Conservation (phyloP, 2,329 filamentous ascomycete genomes). For the Colletotrichum chrysophilum region DNA sequence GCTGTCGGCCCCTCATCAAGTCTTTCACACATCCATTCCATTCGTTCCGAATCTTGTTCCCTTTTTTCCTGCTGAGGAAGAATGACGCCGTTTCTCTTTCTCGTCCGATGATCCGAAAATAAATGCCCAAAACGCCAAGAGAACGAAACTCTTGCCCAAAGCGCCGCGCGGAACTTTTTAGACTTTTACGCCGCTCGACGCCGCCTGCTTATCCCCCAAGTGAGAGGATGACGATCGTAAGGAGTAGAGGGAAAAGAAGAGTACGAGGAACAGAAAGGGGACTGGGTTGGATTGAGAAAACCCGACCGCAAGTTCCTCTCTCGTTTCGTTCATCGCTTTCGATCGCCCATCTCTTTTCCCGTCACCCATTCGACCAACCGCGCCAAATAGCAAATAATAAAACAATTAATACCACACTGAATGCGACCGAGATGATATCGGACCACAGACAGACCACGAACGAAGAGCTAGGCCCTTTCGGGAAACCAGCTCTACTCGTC, state of each 20-base stretch:
- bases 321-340: background rate
- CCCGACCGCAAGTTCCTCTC: background rate
- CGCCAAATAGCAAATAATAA: background rate
- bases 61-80: background rate
- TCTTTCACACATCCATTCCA: background rate
- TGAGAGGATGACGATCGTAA: background rate
- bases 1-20: background rate
- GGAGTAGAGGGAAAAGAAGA: background rate
- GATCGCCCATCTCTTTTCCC: background rate
- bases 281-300: too few species aligned
- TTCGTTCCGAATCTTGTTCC: background rate
- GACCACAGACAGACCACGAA: background rate
- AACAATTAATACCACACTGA: background rate
- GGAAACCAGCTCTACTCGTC: slow-evolving; percentile 9
- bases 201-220: background rate
- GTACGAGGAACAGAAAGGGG: too few species aligned
- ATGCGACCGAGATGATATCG: background rate
- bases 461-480: background rate
- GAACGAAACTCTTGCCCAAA: slow-evolving; percentile 15
- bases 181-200: background rate
- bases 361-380: background rate
- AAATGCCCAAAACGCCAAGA: slow-evolving; percentile 4
- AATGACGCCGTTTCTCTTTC: background rate
- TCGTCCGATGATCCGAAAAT: slow-evolving; percentile 1
- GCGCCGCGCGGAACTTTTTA: slow-evolving; percentile 10